Percentiles rank a stretch among this genome's conserved stretches.
phyloP scores from a whole-genome alignment of 352 stramenopile genomes.

The Phytophthora tubulina region DNA sequence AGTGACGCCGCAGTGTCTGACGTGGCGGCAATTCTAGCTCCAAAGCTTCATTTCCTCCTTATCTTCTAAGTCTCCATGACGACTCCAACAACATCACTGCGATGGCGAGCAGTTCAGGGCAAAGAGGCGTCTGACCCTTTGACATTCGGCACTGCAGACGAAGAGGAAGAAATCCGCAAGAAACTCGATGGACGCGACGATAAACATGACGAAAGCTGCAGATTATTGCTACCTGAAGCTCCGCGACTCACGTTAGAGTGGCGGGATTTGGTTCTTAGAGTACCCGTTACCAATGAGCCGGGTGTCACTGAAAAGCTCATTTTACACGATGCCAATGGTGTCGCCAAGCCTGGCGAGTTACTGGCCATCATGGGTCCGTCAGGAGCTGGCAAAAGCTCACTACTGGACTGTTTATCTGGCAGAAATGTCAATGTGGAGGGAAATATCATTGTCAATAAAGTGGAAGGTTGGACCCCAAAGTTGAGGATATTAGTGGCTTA shows the following conservation, averaged over 20 bases:
- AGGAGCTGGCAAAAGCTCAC: conserved; percentile 90
- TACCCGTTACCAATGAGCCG: neutral
- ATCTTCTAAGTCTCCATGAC: neutral
- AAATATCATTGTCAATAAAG: conserved; percentile 67
- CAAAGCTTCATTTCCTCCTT: conserved; percentile 2
- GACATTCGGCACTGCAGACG: conserved; percentile 10
- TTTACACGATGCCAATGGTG: conserved; percentile 54
- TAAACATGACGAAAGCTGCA: neutral
- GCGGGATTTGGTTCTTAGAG: neutral
- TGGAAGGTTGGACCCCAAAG: conserved; percentile 40
- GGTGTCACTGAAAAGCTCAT: conserved; percentile 46
- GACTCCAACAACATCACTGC: neutral
- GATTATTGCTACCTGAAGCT: conserved; percentile 3
- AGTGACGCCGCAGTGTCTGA: neutral
- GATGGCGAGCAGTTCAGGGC: conserved; percentile 13
- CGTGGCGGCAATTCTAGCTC: too few species aligned
- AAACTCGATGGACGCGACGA: neutral
- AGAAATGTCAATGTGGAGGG: conserved; percentile 80
- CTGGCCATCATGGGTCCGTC: conserved; percentile 70
- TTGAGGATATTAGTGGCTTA: conserved; percentile 50
- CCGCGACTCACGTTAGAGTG: conserved; percentile 8
- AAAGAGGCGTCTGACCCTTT: neutral
- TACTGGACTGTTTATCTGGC: conserved; percentile 92
- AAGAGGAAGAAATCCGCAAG: conserved; percentile 17
- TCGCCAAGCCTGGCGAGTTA: conserved; percentile 55